These are phyloP conservation scores for Thielaviopsis cerberus DNA, from an alignment of 2,329 filamentous ascomycete genomes.

Conservation along the genomic window DNA sequence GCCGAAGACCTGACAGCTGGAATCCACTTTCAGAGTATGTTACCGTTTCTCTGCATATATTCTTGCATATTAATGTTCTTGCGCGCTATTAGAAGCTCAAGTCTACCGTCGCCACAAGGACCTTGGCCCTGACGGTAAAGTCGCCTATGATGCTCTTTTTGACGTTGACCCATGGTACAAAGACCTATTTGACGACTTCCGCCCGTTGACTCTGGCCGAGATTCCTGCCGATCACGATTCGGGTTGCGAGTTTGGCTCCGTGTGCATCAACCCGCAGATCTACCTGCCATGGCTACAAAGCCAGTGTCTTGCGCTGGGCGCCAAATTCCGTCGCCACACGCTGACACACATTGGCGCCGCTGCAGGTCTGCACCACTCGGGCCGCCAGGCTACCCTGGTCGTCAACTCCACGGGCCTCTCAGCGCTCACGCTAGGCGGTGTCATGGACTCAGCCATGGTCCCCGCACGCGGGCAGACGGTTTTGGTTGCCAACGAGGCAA, in stretches of 20 bases:
- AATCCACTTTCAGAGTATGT: slow-evolving; percentile 54
- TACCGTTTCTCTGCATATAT: not conserved
- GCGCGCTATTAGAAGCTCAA: slow-evolving; percentile 22
- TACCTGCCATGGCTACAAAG: slow-evolving; percentile 76
- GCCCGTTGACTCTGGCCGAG: slow-evolving; percentile 36
- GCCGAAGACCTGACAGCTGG: slow-evolving; percentile 56
- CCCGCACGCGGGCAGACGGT: slow-evolving; percentile 73
- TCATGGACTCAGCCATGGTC: slow-evolving; percentile 52
- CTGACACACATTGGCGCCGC: slow-evolving; percentile 60
- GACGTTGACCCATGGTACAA: slow-evolving; percentile 56
- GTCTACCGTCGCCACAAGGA: slow-evolving; percentile 45
- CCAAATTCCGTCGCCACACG: slow-evolving; percentile 43
- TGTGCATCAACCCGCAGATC: slow-evolving; percentile 79
- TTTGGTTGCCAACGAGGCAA: slow-evolving; percentile 60
- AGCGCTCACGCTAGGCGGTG: slow-evolving; percentile 59
- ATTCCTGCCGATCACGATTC: slow-evolving; percentile 49
- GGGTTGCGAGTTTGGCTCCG: slow-evolving; percentile 58
- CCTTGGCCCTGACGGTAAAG: slow-evolving; percentile 17
- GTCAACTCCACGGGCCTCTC: slow-evolving; percentile 75
- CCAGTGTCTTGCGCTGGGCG: slow-evolving; percentile 57
- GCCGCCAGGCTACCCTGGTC: slow-evolving; percentile 29
- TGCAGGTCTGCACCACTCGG: not conserved
- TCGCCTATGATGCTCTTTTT: slow-evolving; percentile 45
- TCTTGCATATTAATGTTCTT: not conserved
- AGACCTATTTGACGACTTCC: slow-evolving; percentile 51